These are phyloP conservation scores for Inga oerstediana DNA, from an alignment of 306 rosid species.

Conservation along the genomic window DNA sequence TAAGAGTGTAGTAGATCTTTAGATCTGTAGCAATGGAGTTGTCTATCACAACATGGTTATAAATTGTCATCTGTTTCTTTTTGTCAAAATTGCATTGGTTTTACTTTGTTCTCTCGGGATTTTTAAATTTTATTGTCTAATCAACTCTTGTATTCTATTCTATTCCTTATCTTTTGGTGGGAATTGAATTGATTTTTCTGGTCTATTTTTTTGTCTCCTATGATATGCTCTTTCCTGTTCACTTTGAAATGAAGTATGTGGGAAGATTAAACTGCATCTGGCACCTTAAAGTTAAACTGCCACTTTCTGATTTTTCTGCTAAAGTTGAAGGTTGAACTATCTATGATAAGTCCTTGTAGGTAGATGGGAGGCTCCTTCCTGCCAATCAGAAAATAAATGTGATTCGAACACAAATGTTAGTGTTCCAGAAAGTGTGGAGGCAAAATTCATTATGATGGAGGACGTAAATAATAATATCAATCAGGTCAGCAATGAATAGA, in stretches of 20 bases:
- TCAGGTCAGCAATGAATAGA: constrained; percentile 56
- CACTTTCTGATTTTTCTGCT: not conserved
- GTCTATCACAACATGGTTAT: constrained; percentile 9
- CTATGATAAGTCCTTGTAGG: constrained; percentile 51
- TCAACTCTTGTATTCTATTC: not conserved
- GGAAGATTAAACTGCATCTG: constrained; percentile 6
- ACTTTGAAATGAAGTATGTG: constrained; percentile 13
- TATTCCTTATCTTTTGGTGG: constrained; percentile 6
- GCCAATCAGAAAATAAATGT: constrained; percentile 40
- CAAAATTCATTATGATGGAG: constrained; percentile 33
- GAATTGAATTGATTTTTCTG: not conserved
- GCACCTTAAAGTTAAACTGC: constrained; percentile 10
- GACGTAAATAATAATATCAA: constrained; percentile 18
- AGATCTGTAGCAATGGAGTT: not conserved
- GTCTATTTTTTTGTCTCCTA: not conserved
- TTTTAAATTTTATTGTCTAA: constrained; percentile 9
- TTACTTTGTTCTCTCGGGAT: not conserved
- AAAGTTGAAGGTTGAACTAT: constrained; percentile 12
- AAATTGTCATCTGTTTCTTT: not conserved
- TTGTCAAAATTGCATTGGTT: not conserved
- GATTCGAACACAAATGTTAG: constrained; percentile 40
- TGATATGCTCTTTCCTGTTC: constrained; percentile 29
- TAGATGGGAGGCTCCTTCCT: constrained; percentile 55
- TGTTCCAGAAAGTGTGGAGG: constrained; percentile 46
- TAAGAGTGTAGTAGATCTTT: not conserved